A percentile compares a stretch with the other conserved stretches of the same genome.
Evolutionary conservation across 2,329 filamentous ascomycete genomes (phyloP).

Genomic region (Epichloe glyceriae): DNA sequence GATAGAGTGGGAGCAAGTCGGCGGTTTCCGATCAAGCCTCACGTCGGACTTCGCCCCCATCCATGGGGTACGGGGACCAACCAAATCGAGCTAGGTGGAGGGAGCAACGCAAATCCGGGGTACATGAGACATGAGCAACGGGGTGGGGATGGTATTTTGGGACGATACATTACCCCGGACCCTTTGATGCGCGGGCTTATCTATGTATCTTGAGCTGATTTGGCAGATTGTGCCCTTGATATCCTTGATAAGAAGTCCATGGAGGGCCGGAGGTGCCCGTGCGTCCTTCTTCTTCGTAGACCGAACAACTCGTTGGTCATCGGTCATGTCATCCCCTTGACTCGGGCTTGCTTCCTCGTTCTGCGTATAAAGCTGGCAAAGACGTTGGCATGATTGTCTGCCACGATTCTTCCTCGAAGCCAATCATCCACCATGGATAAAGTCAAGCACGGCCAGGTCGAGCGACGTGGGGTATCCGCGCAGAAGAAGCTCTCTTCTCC

Average conservation of each 20-base stretch:
- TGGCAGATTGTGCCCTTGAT: not conserved
- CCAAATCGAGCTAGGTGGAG: not conserved
- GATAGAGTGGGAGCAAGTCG: not conserved
- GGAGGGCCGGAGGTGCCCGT: not conserved
- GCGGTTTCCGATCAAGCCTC: not conserved
- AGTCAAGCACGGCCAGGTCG: not conserved
- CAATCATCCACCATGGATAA: conserved; percentile 3
- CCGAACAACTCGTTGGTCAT: not conserved
- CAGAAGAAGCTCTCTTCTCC: not conserved
- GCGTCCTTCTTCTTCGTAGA: not conserved
- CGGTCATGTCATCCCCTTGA: not conserved
- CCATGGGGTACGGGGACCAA: not conserved
- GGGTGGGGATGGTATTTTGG: not conserved
- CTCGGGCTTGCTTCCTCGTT: not conserved
- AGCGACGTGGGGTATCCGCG: not conserved
- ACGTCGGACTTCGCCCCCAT: not conserved
- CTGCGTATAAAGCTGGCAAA: not conserved
- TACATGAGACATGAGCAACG: not conserved
- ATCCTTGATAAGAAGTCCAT: not conserved
- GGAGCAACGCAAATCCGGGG: not conserved
- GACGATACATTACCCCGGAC: not conserved
- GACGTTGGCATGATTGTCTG: conserved; percentile 1
- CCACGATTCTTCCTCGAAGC: conserved; percentile 1
- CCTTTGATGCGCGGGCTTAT: too few relatives aligned
- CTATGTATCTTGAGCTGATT: too few relatives aligned